phyloP scores from a whole-genome alignment of 352 stramenopile genomes.

The Globisporangium recalcitrans region DNA sequence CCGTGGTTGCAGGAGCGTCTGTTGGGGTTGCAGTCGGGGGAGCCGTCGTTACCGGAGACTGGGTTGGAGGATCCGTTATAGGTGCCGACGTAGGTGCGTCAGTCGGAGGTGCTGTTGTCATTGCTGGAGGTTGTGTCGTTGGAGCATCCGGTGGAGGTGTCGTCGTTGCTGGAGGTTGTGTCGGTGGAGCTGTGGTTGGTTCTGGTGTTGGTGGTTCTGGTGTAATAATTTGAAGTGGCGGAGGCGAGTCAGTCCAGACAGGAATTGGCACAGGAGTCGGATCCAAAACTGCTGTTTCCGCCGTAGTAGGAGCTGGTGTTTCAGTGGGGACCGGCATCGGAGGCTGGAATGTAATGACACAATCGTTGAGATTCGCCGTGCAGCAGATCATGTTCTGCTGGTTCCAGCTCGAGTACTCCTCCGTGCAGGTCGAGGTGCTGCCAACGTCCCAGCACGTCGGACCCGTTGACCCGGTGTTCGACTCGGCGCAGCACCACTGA shows the following conservation, averaged over 20 bases:
- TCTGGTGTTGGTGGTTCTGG: neutral
- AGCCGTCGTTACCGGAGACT: too few relatives aligned
- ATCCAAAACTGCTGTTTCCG: neutral
- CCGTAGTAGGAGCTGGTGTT: neutral
- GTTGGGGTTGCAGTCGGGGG: too few relatives aligned
- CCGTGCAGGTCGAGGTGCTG: slow-evolving; percentile 16
- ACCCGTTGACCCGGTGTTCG: slow-evolving; percentile 20
- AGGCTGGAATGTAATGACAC: slow-evolving; percentile 31
- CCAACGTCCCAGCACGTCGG: slow-evolving; percentile 38
- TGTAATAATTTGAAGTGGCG: neutral
- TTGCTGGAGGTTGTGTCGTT: too few relatives aligned
- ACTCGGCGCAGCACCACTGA: slow-evolving; percentile 43
- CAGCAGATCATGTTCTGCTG: slow-evolving; percentile 56
- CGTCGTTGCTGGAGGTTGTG: too few relatives aligned
- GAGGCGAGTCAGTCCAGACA: neutral
- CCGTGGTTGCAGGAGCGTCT: too few relatives aligned
- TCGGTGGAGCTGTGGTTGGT: neutral
- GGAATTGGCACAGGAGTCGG: slow-evolving; percentile 4
- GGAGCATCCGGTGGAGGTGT: too few relatives aligned
- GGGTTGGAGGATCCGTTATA: too few relatives aligned
- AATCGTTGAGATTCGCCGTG: slow-evolving; percentile 23
- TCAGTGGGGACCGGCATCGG: slow-evolving; percentile 21
- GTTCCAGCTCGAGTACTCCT: slow-evolving; percentile 32
- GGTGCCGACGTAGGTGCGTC: too few relatives aligned
- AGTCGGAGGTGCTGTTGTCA: too few relatives aligned